phyloP scores from a whole-genome alignment of 257 asterid genomes.

The Solanum lycopersicoides region DNA sequence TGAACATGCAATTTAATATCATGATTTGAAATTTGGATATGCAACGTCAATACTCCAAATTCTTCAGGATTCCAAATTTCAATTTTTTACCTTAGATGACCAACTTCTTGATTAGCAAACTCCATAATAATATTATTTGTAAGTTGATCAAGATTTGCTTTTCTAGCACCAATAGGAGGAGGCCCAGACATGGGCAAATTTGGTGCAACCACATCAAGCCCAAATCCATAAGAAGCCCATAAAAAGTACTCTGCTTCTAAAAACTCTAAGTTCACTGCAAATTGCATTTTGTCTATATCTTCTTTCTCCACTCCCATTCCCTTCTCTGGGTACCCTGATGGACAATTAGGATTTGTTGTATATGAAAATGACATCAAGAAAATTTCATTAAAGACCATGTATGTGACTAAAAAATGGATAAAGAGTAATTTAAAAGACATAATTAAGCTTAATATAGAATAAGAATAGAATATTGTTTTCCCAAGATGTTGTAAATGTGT shows the following conservation, averaged over 20 bases:
- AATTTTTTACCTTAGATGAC: slow-evolving; percentile 11
- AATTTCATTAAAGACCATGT: neutral
- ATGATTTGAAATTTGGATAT: neutral
- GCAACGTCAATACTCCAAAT: neutral
- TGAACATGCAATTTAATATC: too few species aligned
- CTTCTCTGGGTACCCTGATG: neutral
- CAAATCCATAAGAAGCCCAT: slow-evolving; percentile 26
- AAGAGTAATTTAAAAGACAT: neutral
- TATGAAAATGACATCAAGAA: neutral
- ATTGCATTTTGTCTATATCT: slow-evolving; percentile 27
- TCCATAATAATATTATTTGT: slow-evolving; percentile 3
- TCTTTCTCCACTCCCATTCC: neutral
- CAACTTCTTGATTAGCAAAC: slow-evolving; percentile 34
- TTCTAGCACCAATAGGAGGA: slow-evolving; percentile 29
- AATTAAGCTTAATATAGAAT: neutral
- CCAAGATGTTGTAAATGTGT: neutral
- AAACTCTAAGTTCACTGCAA: slow-evolving; percentile 33
- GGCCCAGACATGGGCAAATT: slow-evolving; percentile 23
- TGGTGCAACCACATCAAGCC: slow-evolving; percentile 32
- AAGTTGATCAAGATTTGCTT: slow-evolving; percentile 27
- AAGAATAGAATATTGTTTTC: neutral
- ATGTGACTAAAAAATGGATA: neutral
- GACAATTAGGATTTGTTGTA: neutral
- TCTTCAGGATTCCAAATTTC: neutral
- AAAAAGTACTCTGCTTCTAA: slow-evolving; percentile 38